A percentile compares a stretch with the other conserved stretches of the same genome.
Evolutionary conservation across 116 monocot species (phyloP).

Genomic region (Iris pallida): DNA sequence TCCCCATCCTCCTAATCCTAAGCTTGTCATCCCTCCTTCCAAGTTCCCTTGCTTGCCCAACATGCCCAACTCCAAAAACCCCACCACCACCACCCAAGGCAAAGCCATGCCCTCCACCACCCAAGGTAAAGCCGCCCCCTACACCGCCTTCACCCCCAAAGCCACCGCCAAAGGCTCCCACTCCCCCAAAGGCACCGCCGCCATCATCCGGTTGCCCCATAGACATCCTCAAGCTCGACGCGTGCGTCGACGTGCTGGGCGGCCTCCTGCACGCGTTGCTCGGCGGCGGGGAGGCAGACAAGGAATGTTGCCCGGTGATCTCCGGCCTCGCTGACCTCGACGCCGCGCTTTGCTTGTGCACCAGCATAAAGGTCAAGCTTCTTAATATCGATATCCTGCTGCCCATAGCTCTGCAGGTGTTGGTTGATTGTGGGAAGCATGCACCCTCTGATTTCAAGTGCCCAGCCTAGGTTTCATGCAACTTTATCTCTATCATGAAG

Average conservation of each 20-base stretch:
- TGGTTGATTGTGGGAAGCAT: constrained; percentile 32
- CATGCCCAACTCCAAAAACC: background rate
- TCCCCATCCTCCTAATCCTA: background rate
- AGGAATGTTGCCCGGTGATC: constrained; percentile 13
- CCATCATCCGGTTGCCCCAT: constrained; percentile 3
- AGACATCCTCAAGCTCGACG: constrained; percentile 6
- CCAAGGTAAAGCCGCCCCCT: background rate
- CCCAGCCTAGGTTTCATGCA: constrained; percentile 12
- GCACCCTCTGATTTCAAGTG: constrained; percentile 27
- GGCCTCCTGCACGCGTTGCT: constrained; percentile 7
- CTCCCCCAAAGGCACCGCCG: too few species aligned
- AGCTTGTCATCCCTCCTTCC: background rate
- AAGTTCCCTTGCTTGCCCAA: constrained; percentile 3
- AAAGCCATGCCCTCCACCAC: too few species aligned
- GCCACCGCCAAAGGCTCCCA: too few species aligned
- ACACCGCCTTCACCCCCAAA: too few species aligned
- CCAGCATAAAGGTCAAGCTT: constrained; percentile 27
- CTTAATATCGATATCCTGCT: constrained; percentile 28
- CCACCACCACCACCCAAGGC: background rate
- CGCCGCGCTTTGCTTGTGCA: constrained; percentile 47
- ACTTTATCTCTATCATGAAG: too few species aligned
- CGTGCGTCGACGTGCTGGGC: constrained; percentile 6
- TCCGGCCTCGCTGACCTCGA: constrained; percentile 28
- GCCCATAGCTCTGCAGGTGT: constrained; percentile 19
- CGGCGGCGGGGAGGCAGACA: background rate